A percentile compares a stretch with the other conserved stretches of the same genome.
These are phyloP conservation scores for Ophiostoma angusticollis DNA, from an alignment of 2,329 filamentous ascomycete species.

Conservation along the genomic window DNA sequence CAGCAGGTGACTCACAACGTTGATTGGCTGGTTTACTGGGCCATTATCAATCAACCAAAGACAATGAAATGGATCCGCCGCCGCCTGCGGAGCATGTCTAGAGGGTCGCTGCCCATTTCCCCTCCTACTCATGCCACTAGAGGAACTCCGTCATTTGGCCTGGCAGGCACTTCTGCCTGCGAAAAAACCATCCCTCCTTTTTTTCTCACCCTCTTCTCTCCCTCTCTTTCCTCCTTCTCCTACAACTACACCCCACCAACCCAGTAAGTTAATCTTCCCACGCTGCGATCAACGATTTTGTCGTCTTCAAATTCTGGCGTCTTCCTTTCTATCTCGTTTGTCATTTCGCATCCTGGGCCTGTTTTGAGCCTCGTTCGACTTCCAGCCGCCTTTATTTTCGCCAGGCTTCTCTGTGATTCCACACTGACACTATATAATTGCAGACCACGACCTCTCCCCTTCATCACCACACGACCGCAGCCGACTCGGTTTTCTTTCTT, in stretches of 20 bases:
- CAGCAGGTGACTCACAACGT: too few species aligned
- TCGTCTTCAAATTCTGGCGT: background rate
- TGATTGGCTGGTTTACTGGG: too few species aligned
- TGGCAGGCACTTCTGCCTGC: background rate
- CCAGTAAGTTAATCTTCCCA: too few species aligned
- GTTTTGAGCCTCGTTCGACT: too few species aligned
- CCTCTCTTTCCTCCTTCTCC: constrained; percentile 3
- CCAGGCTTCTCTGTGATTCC: constrained; percentile 9
- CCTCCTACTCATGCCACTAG: background rate
- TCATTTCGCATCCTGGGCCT: background rate
- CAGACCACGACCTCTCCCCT: background rate
- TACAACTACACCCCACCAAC: background rate
- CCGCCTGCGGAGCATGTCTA: too few species aligned
- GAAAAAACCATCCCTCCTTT: constrained; percentile 7
- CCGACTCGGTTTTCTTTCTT: background rate
- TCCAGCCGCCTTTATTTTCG: constrained; percentile 4
- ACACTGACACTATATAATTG: constrained; percentile 8
- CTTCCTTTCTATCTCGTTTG: background rate
- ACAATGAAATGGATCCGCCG: too few species aligned
- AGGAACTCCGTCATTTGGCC: too few species aligned
- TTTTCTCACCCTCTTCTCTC: constrained; percentile 3
- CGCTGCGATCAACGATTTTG: too few species aligned
- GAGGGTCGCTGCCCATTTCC: background rate
- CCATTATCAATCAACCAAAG: too few species aligned
- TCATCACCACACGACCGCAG: background rate